Evolutionary conservation across 495 filamentous ascomycete genomes (phyloP), one percentile per base, ranked within the genome.

Genomic region (Tuber magnatum): DNA sequence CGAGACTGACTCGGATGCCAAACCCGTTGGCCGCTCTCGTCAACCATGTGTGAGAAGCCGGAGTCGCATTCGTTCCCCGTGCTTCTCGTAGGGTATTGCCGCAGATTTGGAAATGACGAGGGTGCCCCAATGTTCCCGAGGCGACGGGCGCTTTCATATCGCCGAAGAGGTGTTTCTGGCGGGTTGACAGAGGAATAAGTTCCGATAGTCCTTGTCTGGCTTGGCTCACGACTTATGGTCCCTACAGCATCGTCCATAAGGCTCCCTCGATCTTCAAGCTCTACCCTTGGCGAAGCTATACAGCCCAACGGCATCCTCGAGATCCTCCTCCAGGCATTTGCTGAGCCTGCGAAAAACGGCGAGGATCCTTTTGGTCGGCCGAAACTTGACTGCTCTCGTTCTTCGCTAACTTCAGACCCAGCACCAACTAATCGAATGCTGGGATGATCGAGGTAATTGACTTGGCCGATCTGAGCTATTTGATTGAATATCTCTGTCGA

Each of bases 401-500:
- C 77, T 32, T 44, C 76, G 20, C 61, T 68, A 2, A 72, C 73
- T 18, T 79, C 77, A 1, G 77, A 73, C 14, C 72, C 78, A 69
- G 71, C 77, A 18, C 76, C 76, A 38, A 79, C 77, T 28, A 79
- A 71, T 9, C 77, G 69, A 44, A 79, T 73, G 72, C 77, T 79
- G 1, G 77, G 77, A 18, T 79, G 77, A 32, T 79, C 76, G 38
- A 71, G 61, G n/a, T 70, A 68, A 72, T 79, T 79, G 46, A 38
- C 32, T 42, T 79, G 76, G 24, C 76, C 46, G 70, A 79, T 70
- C 43, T 79, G 77, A 46, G 77, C 35, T 16, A 72, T 79, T 43
- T 79, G 77, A 22, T 79, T 79, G 61, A 79, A 79, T 5, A 79
- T 79, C 61, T 75, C 77, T 28, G 77, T 79, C 22, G 76, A 79